Evolutionary conservation across 192 early-diverging fungal species (phyloP), one percentile per base, ranked within the genome.

Genomic region (Rhizoclosmatium sp.): DNA sequence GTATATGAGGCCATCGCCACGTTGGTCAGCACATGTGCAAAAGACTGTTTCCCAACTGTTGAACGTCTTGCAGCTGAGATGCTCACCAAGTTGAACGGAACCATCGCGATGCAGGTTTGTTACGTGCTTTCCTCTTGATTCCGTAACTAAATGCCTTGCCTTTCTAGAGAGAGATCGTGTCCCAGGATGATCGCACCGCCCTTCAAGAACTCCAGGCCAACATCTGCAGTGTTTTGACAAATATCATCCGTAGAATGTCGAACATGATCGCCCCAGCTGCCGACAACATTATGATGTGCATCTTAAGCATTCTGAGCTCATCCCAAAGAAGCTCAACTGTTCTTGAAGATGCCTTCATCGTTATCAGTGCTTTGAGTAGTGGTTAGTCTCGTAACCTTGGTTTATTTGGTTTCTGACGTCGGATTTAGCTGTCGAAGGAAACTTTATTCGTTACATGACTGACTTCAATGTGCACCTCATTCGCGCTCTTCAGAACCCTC

Each of bases 1-100:
- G 94, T 94, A 4, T 98, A 98, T 83, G 97, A 98, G 82, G 95
- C 97, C 41, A 93, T 99, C 74, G 93, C 95, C 3, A 90, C 92
- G 23, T 84, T 98, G 40, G 91, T 95, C 46, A 89, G 83, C 49
- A 80, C 81, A 66, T 80, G 78, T 51, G 65, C 87, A 3, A 78
- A 90, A 84, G 96, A 98, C 75, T 94, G 93, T 64, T 87, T 92
- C 51, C 85, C 89, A 31, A 85, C 88, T 44, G 94, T 99, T 44
- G 90, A 89, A 59, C 90, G 91, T 66, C 89, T 99, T 23, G 88
- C 92, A 2, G 82, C 89, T 10, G 90, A 91, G 4, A 91, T 95
- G 31, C 79, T 99, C 67, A 92, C 93, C 14, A 91, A 93, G 16
- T 86, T 99, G 44, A 93, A 96, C 69, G 82, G 86, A 49, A 95